A percentile compares a stretch with the other conserved stretches of the same genome.
Conservation (phyloP, 345 rosid species). For the Sisymbrium altissimum region DNA sequence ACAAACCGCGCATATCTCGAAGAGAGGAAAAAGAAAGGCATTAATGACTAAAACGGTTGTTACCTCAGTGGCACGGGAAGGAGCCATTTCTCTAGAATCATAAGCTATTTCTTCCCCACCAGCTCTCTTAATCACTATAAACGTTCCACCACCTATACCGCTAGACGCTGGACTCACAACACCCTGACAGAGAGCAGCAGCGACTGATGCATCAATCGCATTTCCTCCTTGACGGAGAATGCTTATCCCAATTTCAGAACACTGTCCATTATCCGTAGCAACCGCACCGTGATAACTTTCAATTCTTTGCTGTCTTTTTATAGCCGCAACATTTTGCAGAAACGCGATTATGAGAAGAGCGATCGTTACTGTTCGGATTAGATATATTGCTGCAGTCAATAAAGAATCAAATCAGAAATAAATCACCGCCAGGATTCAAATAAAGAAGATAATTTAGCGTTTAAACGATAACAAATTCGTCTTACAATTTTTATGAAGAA, state of each 20-base stretch:
- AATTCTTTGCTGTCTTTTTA: conserved; percentile 27
- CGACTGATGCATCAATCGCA: conserved; percentile 60
- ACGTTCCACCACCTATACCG: conserved; percentile 65
- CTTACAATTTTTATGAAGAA: no score
- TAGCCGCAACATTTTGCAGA: neutral
- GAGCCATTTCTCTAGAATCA: conserved; percentile 69
- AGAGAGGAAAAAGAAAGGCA: no score
- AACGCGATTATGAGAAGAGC: conserved; percentile 7
- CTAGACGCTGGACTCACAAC: conserved; percentile 61
- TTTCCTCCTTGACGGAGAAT: conserved; percentile 48
- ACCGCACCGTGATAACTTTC: conserved; percentile 41
- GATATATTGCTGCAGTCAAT: neutral
- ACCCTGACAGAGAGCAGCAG: conserved; percentile 54
- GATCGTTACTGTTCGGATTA: conserved; percentile 3
- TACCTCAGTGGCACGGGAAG: conserved; percentile 53
- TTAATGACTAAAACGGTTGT: neutral
- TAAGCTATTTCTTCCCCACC: conserved; percentile 37
- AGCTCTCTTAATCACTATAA: conserved; percentile 40
- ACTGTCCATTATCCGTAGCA: conserved; percentile 52
- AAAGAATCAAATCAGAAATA: neutral
- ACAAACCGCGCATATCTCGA: no score
- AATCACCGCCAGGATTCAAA: neutral
- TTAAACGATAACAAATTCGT: neutral
- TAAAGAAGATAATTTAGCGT: neutral
- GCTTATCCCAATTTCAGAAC: conserved; percentile 42